Base-by-base conservation (phyloP, 2,329 filamentous ascomycete genomes). In the Ascomycota sp. region DNA sequence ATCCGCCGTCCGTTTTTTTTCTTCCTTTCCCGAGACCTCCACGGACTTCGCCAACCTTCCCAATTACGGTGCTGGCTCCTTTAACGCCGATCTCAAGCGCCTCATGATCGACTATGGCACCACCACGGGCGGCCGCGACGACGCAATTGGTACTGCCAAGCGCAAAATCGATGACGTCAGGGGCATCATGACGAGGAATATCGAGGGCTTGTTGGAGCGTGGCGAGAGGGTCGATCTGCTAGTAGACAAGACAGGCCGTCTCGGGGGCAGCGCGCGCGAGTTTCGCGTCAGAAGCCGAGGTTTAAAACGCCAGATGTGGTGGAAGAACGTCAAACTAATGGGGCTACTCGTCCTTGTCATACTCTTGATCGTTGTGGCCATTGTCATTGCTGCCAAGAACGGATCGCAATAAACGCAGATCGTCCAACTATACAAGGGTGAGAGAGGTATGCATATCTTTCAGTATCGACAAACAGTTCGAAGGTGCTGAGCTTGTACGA, bases 301-400 rank as follows among this genome's bases (percentile, higher is more conserved):
- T 1, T 53, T 98, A 42, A 79, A 89, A 58, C 68, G 91, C 47
- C 69, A 76, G 54, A 95, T 98, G 89, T 98, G 89, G 89, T 95
- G 86, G 86, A 95, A 95, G 73, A 95, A 98, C 51, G 68, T 92
- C 27, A 91, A 91, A 59, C 56, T 98, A 41, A 93, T 95, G 83
- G 75, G 69, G 6, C 52, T 98, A 41, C 47, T 85, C 36, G 61
- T 54, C 4, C 46, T 94, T 27, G 81, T 85, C 2, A 54, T 89
- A 19, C 47, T 61, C 27, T 46, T 72, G 36, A 66, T 72, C 39
- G 41, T 71, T 27, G 41, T 67, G 38, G 57, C 60, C n/a, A 63
- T 69, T 33, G 54, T 69, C 20, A 56, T 69, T 34, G 56, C 62
- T 3, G 45, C 62, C 31, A 68, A 65, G 53, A 63, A 59, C 32